Evolutionary conservation across 179 eudicot genomes (phyloP), one percentile per base, ranked within the genome.

Genomic region (Pouteria campechiana): DNA sequence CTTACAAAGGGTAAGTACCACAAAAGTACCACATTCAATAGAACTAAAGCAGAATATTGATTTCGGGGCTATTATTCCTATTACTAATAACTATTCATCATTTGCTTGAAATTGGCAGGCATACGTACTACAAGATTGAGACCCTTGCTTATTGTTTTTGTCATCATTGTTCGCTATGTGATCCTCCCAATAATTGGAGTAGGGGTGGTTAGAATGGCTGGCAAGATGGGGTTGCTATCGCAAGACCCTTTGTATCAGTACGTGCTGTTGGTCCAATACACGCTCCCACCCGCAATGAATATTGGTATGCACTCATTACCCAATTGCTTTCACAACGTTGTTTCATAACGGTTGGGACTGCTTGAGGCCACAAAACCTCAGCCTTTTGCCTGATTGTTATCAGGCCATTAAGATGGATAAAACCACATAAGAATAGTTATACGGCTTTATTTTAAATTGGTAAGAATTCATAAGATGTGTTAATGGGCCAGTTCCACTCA

Each of bases 261-360:
- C 34, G 73, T 86, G 29, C 69, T 86, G 4, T 52, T 86, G 81
- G 63, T 79, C 57, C 96, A 86, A 49, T 86, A 64, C 44, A 63
- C 69, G 13, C 50, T 86, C 17, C 96, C 96, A 17, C 96, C 94
- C 22, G 94, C 94, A 37, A 86, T 86, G 96, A 67, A 60, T 48
- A 74, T 86, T 2, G 64, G 88, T 81, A 57, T 51, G 44, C 14
- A 12, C 23, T 32, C 10, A n/a, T n/a, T n/a, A n/a, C n/a, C n/a
- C n/a, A n/a, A n/a, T n/a, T n/a, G n/a, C n/a, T n/a, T n/a, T n/a
- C n/a, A n/a, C n/a, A n/a, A n/a, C n/a, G n/a, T n/a, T n/a, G n/a
- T n/a, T n/a, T n/a, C n/a, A n/a, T n/a, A n/a, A n/a, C n/a, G n/a
- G n/a, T n/a, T n/a, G n/a, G n/a, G n/a, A n/a, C n/a, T n/a, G n/a